Evolutionary conservation across 192 early-diverging fungal species (phyloP).

Genomic region (Coemansia sp.): DNA sequence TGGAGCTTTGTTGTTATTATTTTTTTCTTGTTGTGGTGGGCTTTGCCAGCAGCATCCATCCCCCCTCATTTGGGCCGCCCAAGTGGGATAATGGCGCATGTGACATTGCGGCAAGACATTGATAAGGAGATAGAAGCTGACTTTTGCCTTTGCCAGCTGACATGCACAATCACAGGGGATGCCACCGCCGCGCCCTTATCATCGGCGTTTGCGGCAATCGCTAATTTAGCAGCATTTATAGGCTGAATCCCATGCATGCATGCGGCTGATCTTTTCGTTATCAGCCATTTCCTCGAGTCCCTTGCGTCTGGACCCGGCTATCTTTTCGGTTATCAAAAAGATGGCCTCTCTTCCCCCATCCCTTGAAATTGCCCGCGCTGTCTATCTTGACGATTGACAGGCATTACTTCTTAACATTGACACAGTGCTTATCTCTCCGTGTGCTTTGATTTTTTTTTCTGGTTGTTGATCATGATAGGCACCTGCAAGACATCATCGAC

Average conservation of each 20-base stretch:
- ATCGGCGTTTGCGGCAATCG: slow-evolving; percentile 2
- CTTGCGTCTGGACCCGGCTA: slow-evolving; percentile 2
- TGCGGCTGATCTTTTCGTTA: slow-evolving; percentile 4
- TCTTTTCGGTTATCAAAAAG: not conserved
- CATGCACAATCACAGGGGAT: slow-evolving; percentile 2
- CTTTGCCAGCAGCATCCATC: not conserved
- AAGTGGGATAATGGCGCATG: not conserved
- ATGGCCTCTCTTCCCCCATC: slow-evolving; percentile 2
- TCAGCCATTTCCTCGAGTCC: not conserved
- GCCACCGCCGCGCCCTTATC: slow-evolving; percentile 2
- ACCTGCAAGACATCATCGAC: slow-evolving; percentile 69
- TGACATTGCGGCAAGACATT: not conserved
- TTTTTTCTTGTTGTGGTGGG: not conserved
- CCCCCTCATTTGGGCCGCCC: not conserved
- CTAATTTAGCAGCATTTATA: not conserved
- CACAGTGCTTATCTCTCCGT: slow-evolving; percentile 17
- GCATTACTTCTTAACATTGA: not conserved
- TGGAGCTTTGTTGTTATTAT: too few relatives aligned
- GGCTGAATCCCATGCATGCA: not conserved
- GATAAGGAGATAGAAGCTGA: not conserved
- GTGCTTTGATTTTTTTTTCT: slow-evolving; percentile 13
- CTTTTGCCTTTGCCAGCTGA: too few relatives aligned
- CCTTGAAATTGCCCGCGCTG: slow-evolving; percentile 42
- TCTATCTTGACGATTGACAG: not conserved
- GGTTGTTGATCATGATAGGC: slow-evolving; percentile 43